Evolutionary conservation across 2,329 filamentous ascomycete species (phyloP).

Genomic region (Xylaria polymorpha): DNA sequence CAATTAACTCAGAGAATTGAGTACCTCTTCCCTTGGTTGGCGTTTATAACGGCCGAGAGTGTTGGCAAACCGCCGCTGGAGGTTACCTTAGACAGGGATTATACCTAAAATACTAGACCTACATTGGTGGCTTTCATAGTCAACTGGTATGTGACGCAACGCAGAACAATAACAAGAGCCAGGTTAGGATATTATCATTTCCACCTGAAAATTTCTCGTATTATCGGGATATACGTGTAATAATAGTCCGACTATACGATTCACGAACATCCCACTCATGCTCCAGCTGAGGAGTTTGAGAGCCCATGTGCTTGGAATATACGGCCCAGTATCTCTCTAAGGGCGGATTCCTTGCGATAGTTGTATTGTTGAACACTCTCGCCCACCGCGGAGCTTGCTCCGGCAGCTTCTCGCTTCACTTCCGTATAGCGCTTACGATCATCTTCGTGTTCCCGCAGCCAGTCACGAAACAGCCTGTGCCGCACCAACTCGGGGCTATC

Average conservation of each 20-base stretch:
- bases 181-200: too few species aligned
- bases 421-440: conserved; percentile 29
- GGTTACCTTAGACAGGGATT: too few species aligned
- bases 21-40: too few species aligned
- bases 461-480: conserved; percentile 36
- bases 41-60: not conserved
- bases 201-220: not conserved
- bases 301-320: conserved; percentile 37
- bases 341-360: conserved; percentile 27
- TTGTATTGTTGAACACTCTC: conserved; percentile 26
- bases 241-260: not conserved
- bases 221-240: not conserved
- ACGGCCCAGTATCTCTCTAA: conserved; percentile 33
- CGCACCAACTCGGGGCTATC: conserved; percentile 30
- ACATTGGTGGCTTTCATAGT: too few species aligned
- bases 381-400: conserved; percentile 12
- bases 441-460: conserved; percentile 35
- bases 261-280: not conserved
- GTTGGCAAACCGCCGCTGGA: not conserved
- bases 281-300: not conserved
- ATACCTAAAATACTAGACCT: too few species aligned
- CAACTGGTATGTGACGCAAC: too few species aligned
- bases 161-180: too few species aligned
- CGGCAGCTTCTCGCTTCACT: conserved; percentile 30
- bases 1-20: not conserved